phyloP scores from a whole-genome alignment of 768 basidiomycete species.

The Phlebiopsis gigantea region DNA sequence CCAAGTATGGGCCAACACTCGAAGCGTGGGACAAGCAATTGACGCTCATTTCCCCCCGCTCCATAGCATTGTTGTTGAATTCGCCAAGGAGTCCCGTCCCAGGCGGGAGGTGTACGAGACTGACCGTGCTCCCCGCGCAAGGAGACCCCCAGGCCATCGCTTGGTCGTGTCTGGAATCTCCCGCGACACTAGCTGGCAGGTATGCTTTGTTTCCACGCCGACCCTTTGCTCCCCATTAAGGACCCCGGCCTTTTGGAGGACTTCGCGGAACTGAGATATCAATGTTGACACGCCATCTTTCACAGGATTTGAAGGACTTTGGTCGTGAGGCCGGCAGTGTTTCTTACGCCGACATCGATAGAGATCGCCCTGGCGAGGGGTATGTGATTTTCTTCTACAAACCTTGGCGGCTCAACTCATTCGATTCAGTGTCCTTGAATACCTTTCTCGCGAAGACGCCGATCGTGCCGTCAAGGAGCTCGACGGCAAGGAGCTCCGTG shows the following conservation, averaged over 20 bases:
- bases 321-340: conserved; percentile 92
- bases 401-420: background rate
- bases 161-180: conserved; percentile 86
- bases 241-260: background rate
- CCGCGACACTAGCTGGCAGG: conserved; percentile 98
- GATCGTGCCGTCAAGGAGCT: conserved; percentile 89
- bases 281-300: conserved; percentile 26
- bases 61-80: conserved; percentile 95
- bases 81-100: conserved; percentile 88
- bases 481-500: conserved; percentile 84
- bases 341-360: conserved; percentile 92
- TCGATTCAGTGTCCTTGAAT: conserved; percentile 80
- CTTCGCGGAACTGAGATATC: background rate
- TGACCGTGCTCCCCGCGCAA: conserved; percentile 60
- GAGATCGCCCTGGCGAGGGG: conserved; percentile 84
- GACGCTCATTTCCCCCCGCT: conserved; percentile 2
- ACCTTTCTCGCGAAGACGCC: conserved; percentile 81
- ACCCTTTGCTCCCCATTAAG: background rate
- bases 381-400: conserved; percentile 32
- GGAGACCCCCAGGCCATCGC: conserved; percentile 77
- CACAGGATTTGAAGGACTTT: conserved; percentile 96
- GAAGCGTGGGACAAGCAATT: background rate
- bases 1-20: conserved; percentile 45
- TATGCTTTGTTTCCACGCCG: conserved; percentile 44
- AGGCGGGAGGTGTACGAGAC: conserved; percentile 72